A percentile compares a stretch with the other conserved stretches of the same genome.
Conservation (phyloP, 139 green algal genomes). For the Astrephomene gubernaculifera region DNA sequence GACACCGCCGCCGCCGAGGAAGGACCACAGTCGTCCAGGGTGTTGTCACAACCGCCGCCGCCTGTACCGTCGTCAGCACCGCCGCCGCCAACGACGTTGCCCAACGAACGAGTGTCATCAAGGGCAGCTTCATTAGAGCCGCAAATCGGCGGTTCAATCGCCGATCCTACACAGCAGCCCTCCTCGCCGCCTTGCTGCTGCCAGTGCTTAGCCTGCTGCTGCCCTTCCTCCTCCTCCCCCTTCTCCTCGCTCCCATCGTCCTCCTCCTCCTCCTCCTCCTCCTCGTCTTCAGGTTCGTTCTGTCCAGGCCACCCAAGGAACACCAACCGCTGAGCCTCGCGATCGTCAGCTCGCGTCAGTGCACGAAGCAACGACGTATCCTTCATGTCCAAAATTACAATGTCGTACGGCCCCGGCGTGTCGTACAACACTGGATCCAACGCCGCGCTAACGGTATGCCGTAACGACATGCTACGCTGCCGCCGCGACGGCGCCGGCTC, state of each 20-base stretch:
- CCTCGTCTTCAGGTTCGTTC: slow-evolving; percentile 56
- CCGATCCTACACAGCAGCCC: too few species aligned
- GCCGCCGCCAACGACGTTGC: background rate
- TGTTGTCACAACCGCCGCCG: too few species aligned
- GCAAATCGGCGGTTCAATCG: too few species aligned
- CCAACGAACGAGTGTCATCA: too few species aligned
- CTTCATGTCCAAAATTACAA: slow-evolving; percentile 71
- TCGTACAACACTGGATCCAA: slow-evolving; percentile 26
- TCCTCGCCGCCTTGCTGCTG: background rate
- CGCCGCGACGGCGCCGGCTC: slow-evolving; percentile 22
- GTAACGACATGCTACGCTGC: slow-evolving; percentile 40
- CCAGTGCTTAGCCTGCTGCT: too few species aligned
- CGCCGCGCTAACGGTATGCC: background rate
- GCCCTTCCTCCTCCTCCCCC: background rate
- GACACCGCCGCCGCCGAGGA: background rate
- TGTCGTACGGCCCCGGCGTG: slow-evolving; percentile 57
- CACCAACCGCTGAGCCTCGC: slow-evolving; percentile 62
- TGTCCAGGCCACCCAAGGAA: slow-evolving; percentile 77
- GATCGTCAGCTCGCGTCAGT: slow-evolving; percentile 55
- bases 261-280: background rate
- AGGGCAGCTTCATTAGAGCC: too few species aligned
- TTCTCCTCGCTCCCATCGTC: background rate
- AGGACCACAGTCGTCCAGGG: background rate
- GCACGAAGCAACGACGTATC: slow-evolving; percentile 61
- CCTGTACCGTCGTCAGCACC: too few species aligned